phyloP scores from a whole-genome alignment of 306 rosid species.

The Canavalia gladiata region DNA sequence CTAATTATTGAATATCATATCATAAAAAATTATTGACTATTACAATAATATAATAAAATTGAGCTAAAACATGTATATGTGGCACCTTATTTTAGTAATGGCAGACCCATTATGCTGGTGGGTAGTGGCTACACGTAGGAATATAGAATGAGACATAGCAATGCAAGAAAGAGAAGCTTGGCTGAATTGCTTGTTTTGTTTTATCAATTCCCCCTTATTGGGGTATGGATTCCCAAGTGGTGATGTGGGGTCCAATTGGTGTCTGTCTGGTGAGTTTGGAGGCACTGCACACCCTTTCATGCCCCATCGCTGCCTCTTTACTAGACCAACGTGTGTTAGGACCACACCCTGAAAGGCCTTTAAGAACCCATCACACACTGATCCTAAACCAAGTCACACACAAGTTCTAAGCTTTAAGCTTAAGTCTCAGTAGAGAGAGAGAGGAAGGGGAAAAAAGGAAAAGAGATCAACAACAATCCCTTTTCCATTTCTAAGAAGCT shows the following conservation, averaged over 20 bases:
- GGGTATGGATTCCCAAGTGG: conserved; percentile 62
- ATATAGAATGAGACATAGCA: conserved; percentile 43
- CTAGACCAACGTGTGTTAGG: conserved; percentile 61
- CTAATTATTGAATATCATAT: too few relatives aligned
- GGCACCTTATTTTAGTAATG: conserved; percentile 49
- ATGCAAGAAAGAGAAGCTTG: conserved; percentile 43
- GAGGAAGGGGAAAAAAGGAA: background rate
- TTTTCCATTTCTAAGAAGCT: conserved; percentile 8
- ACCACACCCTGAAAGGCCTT: conserved; percentile 56
- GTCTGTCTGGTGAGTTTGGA: conserved; percentile 68
- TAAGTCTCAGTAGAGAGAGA: background rate
- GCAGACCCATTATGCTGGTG: conserved; percentile 66
- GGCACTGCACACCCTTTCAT: conserved; percentile 80
- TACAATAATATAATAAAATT: too few relatives aligned
- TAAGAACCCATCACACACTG: conserved; percentile 48
- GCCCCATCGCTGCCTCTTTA: conserved; percentile 65
- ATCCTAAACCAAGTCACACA: conserved; percentile 33
- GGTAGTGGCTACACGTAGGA: conserved; percentile 55
- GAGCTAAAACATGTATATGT: background rate
- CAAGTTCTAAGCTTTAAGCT: conserved; percentile 24
- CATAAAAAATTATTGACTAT: too few relatives aligned
- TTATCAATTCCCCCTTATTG: conserved; percentile 50
- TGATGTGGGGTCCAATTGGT: conserved; percentile 67
- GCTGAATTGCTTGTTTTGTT: conserved; percentile 43
- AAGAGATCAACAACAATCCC: background rate